Evolutionary conservation across 2,329 filamentous ascomycete species (phyloP).

Genomic region (Exophiala sideris): DNA sequence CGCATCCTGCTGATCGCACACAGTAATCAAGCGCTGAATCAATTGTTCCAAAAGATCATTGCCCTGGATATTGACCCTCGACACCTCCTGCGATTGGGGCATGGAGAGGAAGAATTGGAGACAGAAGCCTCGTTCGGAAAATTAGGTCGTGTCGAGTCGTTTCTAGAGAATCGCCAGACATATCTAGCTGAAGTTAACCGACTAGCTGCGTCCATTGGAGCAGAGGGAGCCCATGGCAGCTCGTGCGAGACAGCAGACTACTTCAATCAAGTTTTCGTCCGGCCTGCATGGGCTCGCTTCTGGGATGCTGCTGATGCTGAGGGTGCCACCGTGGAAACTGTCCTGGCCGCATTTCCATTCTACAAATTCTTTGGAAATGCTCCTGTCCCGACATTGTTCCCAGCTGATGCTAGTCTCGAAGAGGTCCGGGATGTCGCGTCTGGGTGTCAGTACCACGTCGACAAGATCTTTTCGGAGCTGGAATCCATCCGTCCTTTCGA

Average conservation of each 20-base stretch:
- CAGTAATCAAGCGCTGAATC: conserved; percentile 96
- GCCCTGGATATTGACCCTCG: conserved; percentile 92
- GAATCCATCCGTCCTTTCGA: conserved; percentile 95
- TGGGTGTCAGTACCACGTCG: conserved; percentile 84
- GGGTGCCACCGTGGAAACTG: conserved; percentile 56
- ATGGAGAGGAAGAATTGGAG: conserved; percentile 90
- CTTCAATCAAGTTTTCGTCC: conserved; percentile 88
- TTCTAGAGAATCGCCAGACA: conserved; percentile 78
- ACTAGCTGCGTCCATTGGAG: conserved; percentile 77
- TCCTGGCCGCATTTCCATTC: conserved; percentile 79
- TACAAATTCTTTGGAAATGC: conserved; percentile 81
- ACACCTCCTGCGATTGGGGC: conserved; percentile 85
- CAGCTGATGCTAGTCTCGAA: conserved; percentile 61
- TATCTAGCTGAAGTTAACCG: conserved; percentile 82
- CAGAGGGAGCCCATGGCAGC: conserved; percentile 89
- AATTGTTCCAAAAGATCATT: conserved; percentile 97
- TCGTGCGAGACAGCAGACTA: conserved; percentile 96
- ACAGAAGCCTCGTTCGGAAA: conserved; percentile 89
- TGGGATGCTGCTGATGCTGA: conserved; percentile 61
- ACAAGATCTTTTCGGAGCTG: conserved; percentile 85
- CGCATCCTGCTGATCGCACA: conserved; percentile 90
- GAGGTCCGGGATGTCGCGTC: conserved; percentile 70
- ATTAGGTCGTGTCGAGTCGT: conserved; percentile 89
- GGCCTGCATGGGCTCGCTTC: conserved; percentile 85
- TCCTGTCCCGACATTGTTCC: conserved; percentile 74